Base-by-base conservation (phyloP, 805 yeast species). In the Sungouiozyma ichnusensis region DNA sequence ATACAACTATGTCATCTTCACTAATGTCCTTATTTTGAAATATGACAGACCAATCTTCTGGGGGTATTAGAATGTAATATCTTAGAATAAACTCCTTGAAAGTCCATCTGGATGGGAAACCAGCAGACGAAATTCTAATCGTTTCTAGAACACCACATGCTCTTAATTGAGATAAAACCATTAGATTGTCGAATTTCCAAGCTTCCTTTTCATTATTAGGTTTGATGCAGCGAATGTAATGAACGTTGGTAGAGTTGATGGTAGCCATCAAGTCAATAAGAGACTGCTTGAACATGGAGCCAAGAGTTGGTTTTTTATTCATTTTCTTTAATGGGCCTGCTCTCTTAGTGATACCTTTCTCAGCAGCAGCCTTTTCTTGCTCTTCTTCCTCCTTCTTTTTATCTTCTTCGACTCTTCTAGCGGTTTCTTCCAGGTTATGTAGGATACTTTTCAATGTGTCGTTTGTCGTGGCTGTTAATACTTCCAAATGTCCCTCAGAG, bases 131-230 rank as follows among this genome's bases (percentile, higher is more conserved):
- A 38, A 90, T 90, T 56, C 95, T 72, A 58, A 90, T 90, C 2
- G 98, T 92, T 62, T 92, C 98, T 52, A 90, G 71, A 37, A 90
- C 97, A 81, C 98, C 98, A 71, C 98, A 90, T 4, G 98, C 98
- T 60, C 98, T 77, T 48, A 90, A 72, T 64, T 90, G 98, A 4
- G 94, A 81, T 46, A 92, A 71, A 13, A 90, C 97, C 97, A 90
- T 88, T 35, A 87, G 73, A 14, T 94, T 86, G 57, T 87, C 95
- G 64, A 90, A 90, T 60, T 80, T 82, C 97, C 98, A 90, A 2
- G 97, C 95, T 47, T 77, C 81, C 64, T 92, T 90, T 49, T 79
- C 80, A 55, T 87, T 96, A 62, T 90, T 90, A 4, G 98, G 97
- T 64, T 90, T 90, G 60, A 92, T 90, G 71, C 98, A 90, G 60